Percentiles rank a stretch among this genome's conserved stretches.
These are phyloP conservation scores for Teratosphaeria destructans DNA, from an alignment of 2,329 filamentous ascomycete species.

Conservation along the genomic window DNA sequence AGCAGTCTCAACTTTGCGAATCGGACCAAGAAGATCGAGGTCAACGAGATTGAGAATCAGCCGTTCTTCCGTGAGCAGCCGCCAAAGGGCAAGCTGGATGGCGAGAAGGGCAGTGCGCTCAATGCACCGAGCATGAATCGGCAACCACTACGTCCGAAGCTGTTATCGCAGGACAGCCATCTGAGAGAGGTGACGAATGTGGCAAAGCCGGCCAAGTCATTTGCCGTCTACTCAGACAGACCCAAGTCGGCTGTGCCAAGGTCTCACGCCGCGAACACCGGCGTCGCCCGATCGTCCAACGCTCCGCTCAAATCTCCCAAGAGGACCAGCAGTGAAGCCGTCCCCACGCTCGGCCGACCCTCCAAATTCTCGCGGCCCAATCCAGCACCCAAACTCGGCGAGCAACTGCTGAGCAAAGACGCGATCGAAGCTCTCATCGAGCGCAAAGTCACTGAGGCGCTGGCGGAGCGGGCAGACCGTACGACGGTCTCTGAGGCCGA, in stretches of 20 bases:
- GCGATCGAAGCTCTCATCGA: conserved; percentile 88
- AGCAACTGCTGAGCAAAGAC: conserved; percentile 40
- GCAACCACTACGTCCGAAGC: conserved; percentile 69
- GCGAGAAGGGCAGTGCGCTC: conserved; percentile 22
- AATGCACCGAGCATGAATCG: conserved; percentile 35
- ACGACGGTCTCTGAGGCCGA: conserved; percentile 11
- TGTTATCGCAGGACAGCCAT: conserved; percentile 60
- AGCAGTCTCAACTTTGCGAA: conserved; percentile 93
- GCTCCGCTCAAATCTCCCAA: conserved; percentile 22
- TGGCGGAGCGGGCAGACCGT: conserved; percentile 57
- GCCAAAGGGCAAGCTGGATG: conserved; percentile 26
- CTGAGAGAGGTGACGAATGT: conserved; percentile 40
- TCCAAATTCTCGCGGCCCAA: conserved; percentile 28
- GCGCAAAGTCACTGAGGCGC: conserved; percentile 78
- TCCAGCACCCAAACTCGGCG: conserved; percentile 17
- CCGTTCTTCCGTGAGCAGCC: conserved; percentile 53
- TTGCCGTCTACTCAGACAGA: conserved; percentile 77
- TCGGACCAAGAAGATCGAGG: conserved; percentile 89
- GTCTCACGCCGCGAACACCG: conserved; percentile 4
- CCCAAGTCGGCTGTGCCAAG: conserved; percentile 33
- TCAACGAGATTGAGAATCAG: conserved; percentile 91
- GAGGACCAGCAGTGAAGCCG: conserved; percentile 35
- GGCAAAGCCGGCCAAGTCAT: conserved; percentile 69
- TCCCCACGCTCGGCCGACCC: conserved; percentile 26
- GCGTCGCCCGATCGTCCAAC: conserved; percentile 14